Conservation (phyloP, 1,284 basidiomycete species). For the Neonothopanus nambi region DNA sequence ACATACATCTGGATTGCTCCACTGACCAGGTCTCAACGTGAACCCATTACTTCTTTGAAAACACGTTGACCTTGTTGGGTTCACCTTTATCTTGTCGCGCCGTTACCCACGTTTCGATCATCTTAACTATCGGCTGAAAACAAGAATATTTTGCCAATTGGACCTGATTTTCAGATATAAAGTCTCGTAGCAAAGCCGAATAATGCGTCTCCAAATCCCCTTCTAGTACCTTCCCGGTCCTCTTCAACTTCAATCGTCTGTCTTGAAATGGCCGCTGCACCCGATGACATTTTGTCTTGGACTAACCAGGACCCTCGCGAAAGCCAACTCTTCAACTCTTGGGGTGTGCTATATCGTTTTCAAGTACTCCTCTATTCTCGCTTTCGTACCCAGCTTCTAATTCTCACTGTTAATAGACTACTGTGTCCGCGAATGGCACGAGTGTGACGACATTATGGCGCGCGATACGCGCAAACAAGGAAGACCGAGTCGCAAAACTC, state of each 20-base stretch:
- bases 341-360: constrained; percentile 80
- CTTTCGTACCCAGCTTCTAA: constrained; percentile 19
- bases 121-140: constrained; percentile 49
- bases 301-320: constrained; percentile 82
- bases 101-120: constrained; percentile 72
- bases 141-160: constrained; percentile 37
- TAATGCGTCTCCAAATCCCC: constrained; percentile 25
- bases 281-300: constrained; percentile 78
- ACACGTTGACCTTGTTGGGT: constrained; percentile 66
- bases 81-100: constrained; percentile 69
- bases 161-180: constrained; percentile 43
- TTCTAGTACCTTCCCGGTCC: constrained; percentile 28
- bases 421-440: constrained; percentile 58
- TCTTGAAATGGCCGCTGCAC: constrained; percentile 45
- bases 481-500: constrained; percentile 81
- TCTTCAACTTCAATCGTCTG: not conserved
- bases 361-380: constrained; percentile 43
- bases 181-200: constrained; percentile 32
- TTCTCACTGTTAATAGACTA: constrained; percentile 48
- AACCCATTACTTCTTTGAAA: constrained; percentile 60
- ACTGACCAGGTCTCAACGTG: constrained; percentile 60
- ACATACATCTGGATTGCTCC: constrained; percentile 66
- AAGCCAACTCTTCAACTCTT: constrained; percentile 77
- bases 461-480: constrained; percentile 74
- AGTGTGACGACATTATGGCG: constrained; percentile 76